Evolutionary conservation across 371 early-diverging fungal species (phyloP).

Genomic region (Parasitella parasitica): DNA sequence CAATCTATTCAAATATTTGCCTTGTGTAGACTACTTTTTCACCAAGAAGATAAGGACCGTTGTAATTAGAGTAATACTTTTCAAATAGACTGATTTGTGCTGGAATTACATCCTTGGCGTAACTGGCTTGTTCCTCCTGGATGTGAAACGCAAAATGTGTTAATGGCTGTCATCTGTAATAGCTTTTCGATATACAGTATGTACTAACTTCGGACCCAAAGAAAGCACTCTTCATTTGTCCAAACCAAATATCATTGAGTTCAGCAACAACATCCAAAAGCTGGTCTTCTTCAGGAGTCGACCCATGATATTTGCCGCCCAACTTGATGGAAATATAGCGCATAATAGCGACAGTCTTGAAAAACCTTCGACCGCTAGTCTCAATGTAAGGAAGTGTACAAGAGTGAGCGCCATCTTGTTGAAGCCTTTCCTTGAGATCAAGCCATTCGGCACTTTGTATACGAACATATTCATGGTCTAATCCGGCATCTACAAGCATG

Average conservation of each 20-base stretch:
- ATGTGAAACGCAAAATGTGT: neutral
- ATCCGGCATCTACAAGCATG: conserved; percentile 19
- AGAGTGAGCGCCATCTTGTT: conserved; percentile 3
- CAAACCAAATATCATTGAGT: conserved; percentile 3
- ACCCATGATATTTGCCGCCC: conserved; percentile 23
- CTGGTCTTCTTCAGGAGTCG: conserved; percentile 19
- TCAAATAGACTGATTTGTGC: conserved; percentile 17
- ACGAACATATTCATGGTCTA: conserved; percentile 27
- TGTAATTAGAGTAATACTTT: conserved; percentile 3
- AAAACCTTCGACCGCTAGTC: conserved; percentile 6
- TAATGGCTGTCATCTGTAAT: too few species aligned
- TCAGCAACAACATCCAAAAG: conserved; percentile 18
- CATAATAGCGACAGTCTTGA: conserved; percentile 22
- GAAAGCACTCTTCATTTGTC: neutral
- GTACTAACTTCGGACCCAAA: conserved; percentile 1
- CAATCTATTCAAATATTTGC: too few species aligned
- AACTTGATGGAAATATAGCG: conserved; percentile 28
- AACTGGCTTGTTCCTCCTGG: neutral
- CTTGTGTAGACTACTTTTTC: conserved; percentile 19
- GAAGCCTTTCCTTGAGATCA: too few species aligned
- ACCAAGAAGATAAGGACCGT: conserved; percentile 27
- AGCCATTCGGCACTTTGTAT: neutral
- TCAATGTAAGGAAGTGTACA: conserved; percentile 25
- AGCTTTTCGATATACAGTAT: too few species aligned
- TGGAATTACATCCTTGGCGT: neutral